Percentiles rank a stretch among this genome's conserved stretches.
These are phyloP conservation scores for Hanseniaspora occidentalis DNA, from an alignment of 805 yeast genomes.

Conservation along the genomic window DNA sequence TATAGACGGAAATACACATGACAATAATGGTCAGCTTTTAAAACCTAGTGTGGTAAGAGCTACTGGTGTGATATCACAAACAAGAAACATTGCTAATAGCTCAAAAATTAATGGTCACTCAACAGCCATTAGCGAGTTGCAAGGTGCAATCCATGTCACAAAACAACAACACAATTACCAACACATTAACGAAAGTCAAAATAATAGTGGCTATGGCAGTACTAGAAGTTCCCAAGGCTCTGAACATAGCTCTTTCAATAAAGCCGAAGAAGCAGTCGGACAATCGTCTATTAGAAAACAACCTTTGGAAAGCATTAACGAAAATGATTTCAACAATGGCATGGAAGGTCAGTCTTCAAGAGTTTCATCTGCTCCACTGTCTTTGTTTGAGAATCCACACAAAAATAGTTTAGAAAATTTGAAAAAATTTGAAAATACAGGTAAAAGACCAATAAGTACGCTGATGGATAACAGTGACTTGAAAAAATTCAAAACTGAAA, in stretches of 20 bases:
- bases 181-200: too few relatives aligned
- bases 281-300: neutral
- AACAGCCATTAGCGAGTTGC: constrained; percentile 3
- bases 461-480: constrained; percentile 23
- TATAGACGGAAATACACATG: constrained; percentile 11
- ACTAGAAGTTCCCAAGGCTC: too few relatives aligned
- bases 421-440: constrained; percentile 13
- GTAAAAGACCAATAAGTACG: constrained; percentile 24
- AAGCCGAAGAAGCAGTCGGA: neutral
- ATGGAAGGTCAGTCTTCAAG: neutral
- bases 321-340: neutral
- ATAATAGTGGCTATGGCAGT: too few relatives aligned
- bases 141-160: constrained; percentile 1
- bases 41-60: neutral
- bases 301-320: constrained; percentile 1
- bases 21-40: constrained; percentile 8
- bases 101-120: neutral
- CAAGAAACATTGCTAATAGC: constrained; percentile 6
- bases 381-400: too few relatives aligned
- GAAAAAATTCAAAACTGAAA: constrained; percentile 23
- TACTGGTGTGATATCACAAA: constrained; percentile 2
- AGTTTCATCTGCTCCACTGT: constrained; percentile 1
- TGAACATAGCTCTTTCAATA: too few relatives aligned
- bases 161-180: neutral
- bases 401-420: too few relatives aligned